Base-by-base conservation (phyloP, 73 alveolate species). In the Tetrahymena malaccensis region DNA sequence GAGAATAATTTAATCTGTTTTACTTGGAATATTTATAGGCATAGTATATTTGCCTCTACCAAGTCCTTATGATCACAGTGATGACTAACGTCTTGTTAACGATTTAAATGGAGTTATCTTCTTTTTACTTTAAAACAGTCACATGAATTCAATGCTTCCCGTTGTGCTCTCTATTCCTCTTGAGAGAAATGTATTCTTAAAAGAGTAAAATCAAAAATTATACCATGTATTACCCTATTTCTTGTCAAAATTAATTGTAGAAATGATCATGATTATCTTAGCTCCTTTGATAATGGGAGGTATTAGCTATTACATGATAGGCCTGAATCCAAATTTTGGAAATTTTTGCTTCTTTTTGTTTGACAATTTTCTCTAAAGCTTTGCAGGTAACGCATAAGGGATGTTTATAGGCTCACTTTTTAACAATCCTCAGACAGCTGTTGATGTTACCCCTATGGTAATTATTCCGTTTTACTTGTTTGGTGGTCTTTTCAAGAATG, bases 151-250 rank as follows among this genome's bases (percentile, higher is more conserved):
- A 2, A 35, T 94, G 34, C 85, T 94, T 19, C 96, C 96, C 22
- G 93, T 94, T 9, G 70, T 94, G 0, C 58, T 94, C 3, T 31
- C 55, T 50, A 85, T 94, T 94, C 94, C 96, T 27, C 38, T 93
- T 25, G 96, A 94, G 33, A 94, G 96, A 43, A 94, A 83, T 94
- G 93, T 94, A 12, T 94, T 94, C 27, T 85, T 94, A 85, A 94
- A 94, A 55, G 96, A 94, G 50, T 93, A 94, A 43, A 94, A 85
- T 35, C 43, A 94, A 31, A 85, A 85, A 85, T 33, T 94, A 17
- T 94, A 94, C n/a, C 43, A 94, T 12, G 93, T 93, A 38, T 85
- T 85, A 43, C 43, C 95, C 0, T 94, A 94, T 94, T 94, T 94
- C 55, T 85, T 85, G 57, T 94, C 95, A 11, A 94, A 94, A 85